phyloP scores from a whole-genome alignment of 75 land plant species.

The Larix kaempferi region DNA sequence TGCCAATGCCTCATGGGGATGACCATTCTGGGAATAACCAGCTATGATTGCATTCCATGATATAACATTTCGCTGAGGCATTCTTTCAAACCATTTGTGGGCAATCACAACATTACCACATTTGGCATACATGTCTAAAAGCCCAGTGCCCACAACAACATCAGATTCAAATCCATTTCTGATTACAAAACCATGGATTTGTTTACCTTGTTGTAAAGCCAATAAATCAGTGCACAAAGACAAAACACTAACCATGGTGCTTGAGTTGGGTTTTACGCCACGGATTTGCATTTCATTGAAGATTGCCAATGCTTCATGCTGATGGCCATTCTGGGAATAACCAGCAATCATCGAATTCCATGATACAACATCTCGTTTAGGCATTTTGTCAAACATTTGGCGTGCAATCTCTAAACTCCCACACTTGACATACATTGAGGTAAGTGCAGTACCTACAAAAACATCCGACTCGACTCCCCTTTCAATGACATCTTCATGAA shows the following conservation, averaged over 20 bases:
- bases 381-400: conserved; percentile 6
- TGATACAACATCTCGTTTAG: not conserved
- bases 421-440: not conserved
- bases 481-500: conserved; percentile 39
- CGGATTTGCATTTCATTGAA: conserved; percentile 35
- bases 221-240: conserved; percentile 26
- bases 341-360: conserved; percentile 6
- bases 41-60: conserved; percentile 55
- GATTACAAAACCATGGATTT: conserved; percentile 46
- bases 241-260: conserved; percentile 48
- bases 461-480: not conserved
- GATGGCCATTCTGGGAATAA: not conserved
- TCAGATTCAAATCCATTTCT: conserved; percentile 34
- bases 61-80: conserved; percentile 45
- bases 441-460: not conserved
- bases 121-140: conserved; percentile 47
- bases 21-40: conserved; percentile 23
- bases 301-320: conserved; percentile 24
- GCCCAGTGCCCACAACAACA: conserved; percentile 41
- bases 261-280: conserved; percentile 38
- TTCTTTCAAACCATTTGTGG: conserved; percentile 28
- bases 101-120: conserved; percentile 27
- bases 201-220: conserved; percentile 37
- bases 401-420: conserved; percentile 6
- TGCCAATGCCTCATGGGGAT: conserved; percentile 26